Percentiles rank a stretch among this genome's conserved stretches.
These are phyloP conservation scores for Blepharisma undulans DNA, from an alignment of 169 alveolate genomes.

Conservation along the genomic window DNA sequence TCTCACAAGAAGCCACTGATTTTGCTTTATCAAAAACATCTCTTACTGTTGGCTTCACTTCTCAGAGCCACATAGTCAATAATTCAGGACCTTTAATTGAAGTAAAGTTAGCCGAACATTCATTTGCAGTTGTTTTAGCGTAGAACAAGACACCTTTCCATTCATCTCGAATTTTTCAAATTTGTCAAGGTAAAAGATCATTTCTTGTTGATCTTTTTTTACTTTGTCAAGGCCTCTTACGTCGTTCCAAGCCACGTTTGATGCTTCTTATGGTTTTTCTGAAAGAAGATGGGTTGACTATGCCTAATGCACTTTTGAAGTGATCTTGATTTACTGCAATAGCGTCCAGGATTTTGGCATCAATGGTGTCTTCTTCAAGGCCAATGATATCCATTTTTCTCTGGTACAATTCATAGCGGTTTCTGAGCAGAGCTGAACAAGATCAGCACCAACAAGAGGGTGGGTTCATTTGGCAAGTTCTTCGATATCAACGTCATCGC, in stretches of 20 bases:
- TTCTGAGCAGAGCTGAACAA: constrained; percentile 98
- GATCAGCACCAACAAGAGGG: constrained; percentile 98
- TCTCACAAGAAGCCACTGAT: constrained; percentile 99
- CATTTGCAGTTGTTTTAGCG: constrained; percentile 99
- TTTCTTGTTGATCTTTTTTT: constrained; percentile 94
- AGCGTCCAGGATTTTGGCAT: constrained; percentile 96
- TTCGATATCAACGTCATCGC: constrained; percentile 97
- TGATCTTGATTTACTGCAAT: constrained; percentile 99
- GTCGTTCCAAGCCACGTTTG: constrained; percentile 99
- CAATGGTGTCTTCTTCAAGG: constrained; percentile 98
- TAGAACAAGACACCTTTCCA: constrained; percentile 98
- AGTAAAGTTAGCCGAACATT: constrained; percentile 99
- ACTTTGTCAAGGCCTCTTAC: constrained; percentile 98
- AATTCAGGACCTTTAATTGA: constrained; percentile 99
- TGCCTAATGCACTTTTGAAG: constrained; percentile 95
- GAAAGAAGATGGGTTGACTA: constrained; percentile 96
- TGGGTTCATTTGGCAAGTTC: constrained; percentile 98
- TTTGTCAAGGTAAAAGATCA: constrained; percentile 98
- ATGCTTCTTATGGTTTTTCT: constrained; percentile 98
- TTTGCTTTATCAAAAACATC: constrained; percentile 99
- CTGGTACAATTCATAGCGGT: constrained; percentile 98
- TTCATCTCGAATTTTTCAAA: constrained; percentile 98
- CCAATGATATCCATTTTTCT: constrained; percentile 99
- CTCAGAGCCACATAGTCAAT: constrained; percentile 99
- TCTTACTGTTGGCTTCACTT: constrained; percentile 99